A percentile compares a stretch with the other conserved stretches of the same genome.
Evolutionary conservation across 208 protist genomes (phyloP).

Genomic region (Blechomonas ayalai): DNA sequence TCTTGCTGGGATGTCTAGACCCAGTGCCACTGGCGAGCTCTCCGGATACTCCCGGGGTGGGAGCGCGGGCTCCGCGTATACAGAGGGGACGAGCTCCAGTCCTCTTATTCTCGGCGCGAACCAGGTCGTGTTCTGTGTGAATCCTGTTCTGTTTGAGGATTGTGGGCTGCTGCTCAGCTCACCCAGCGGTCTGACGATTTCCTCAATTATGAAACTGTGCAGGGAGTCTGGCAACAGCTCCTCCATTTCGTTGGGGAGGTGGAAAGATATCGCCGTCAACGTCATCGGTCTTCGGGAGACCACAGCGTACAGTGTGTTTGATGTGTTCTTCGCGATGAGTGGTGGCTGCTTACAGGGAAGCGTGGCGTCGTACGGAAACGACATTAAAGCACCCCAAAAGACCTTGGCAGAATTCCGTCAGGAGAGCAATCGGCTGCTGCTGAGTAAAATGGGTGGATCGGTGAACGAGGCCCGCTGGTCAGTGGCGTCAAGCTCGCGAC

Average conservation of each 20-base stretch:
- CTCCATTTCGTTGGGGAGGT: slow-evolving; percentile 67
- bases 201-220: slow-evolving; percentile 64
- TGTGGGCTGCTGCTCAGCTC: slow-evolving; percentile 63
- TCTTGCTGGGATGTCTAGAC: slow-evolving; percentile 8
- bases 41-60: no score
- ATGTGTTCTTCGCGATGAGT: slow-evolving; percentile 81
- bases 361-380: slow-evolving; percentile 28
- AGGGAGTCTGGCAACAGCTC: slow-evolving; percentile 58
- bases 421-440: slow-evolving; percentile 65
- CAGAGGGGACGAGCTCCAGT: slow-evolving; percentile 6
- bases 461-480: slow-evolving; percentile 73
- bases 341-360: slow-evolving; percentile 71
- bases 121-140: slow-evolving; percentile 73
- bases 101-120: slow-evolving; percentile 11
- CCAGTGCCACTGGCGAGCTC: no score
- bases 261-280: slow-evolving; percentile 63
- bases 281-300: slow-evolving; percentile 55
- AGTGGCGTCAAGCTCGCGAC: slow-evolving; percentile 41
- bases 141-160: slow-evolving; percentile 77
- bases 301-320: slow-evolving; percentile 74
- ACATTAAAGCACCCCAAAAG: slow-evolving; percentile 8
- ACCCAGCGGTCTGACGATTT: slow-evolving; percentile 64
- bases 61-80: slow-evolving; percentile 9
- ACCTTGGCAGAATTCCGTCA: slow-evolving; percentile 68
- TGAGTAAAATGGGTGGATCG: slow-evolving; percentile 79